Conservation (phyloP, 1,284 basidiomycete genomes). For the Boletellus sp. region DNA sequence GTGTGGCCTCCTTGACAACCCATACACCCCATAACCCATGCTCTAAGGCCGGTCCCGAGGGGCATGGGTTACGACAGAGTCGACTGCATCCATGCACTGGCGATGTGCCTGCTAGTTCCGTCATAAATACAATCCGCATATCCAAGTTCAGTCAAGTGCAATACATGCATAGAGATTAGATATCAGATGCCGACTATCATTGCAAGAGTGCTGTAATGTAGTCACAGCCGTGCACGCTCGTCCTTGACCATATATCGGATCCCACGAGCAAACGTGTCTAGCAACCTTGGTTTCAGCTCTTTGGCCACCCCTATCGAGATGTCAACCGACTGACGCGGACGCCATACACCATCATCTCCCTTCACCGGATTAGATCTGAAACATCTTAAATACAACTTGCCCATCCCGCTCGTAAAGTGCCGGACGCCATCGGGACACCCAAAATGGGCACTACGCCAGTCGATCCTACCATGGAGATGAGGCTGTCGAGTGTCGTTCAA, state of each 20-base stretch:
- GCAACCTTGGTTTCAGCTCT: constrained; percentile 15
- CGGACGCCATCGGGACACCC: constrained; percentile 24
- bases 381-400: constrained; percentile 28
- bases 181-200: too few relatives aligned
- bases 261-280: constrained; percentile 17
- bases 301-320: constrained; percentile 22
- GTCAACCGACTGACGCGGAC: constrained; percentile 16
- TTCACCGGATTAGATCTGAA: constrained; percentile 30
- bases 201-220: not conserved
- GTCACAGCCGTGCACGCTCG: not conserved
- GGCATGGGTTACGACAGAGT: too few relatives aligned
- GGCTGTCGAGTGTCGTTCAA: not conserved
- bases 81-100: too few relatives aligned
- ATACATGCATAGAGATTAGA: too few relatives aligned
- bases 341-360: constrained; percentile 20
- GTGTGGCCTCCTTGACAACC: too few relatives aligned
- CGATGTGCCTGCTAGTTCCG: too few relatives aligned
- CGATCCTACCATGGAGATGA: constrained; percentile 11
- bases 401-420: constrained; percentile 26
- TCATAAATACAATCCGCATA: too few relatives aligned
- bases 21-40: too few relatives aligned
- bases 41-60: too few relatives aligned
- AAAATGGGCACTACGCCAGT: constrained; percentile 33
- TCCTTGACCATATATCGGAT: constrained; percentile 9
- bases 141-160: too few relatives aligned